phyloP scores from a whole-genome alignment of 2,329 filamentous ascomycete genomes.

The Colletotrichum sp. region DNA sequence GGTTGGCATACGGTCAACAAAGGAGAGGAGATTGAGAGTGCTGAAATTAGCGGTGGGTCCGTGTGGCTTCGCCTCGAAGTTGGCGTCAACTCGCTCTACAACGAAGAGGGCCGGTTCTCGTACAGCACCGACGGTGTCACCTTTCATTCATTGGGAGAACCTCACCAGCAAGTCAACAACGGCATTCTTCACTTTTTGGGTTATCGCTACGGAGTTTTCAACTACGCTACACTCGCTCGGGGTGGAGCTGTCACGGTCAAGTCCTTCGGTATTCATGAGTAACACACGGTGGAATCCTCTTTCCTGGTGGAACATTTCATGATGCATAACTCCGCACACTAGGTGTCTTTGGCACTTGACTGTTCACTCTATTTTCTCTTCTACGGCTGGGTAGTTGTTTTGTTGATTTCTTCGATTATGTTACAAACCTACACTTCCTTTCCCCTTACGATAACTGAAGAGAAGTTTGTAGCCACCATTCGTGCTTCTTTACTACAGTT shows the following conservation, averaged over 20 bases:
- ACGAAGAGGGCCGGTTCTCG: not conserved
- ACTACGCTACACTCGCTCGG: not conserved
- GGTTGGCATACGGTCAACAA: not conserved
- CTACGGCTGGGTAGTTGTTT: fast-evolving
- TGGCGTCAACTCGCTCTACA: not conserved
- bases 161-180: not conserved
- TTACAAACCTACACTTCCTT: not conserved
- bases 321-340: fast-evolving
- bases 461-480: not conserved
- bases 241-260: not conserved
- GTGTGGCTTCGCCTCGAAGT: not conserved
- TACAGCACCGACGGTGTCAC: not conserved
- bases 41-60: not conserved
- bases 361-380: not conserved
- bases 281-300: not conserved
- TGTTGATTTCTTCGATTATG: fast-evolving
- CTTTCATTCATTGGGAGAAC: not conserved
- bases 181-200: not conserved
- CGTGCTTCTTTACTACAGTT: too few relatives aligned
- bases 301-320: not conserved
- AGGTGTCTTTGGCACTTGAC: not conserved
- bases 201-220: not conserved
- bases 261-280: not conserved
- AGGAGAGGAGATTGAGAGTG: not conserved
- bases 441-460: too few relatives aligned